Percentiles rank a stretch among this genome's conserved stretches.
Evolutionary conservation across 2,329 filamentous ascomycete genomes (phyloP).

Genomic region (Alternaria angustiovoidea): DNA sequence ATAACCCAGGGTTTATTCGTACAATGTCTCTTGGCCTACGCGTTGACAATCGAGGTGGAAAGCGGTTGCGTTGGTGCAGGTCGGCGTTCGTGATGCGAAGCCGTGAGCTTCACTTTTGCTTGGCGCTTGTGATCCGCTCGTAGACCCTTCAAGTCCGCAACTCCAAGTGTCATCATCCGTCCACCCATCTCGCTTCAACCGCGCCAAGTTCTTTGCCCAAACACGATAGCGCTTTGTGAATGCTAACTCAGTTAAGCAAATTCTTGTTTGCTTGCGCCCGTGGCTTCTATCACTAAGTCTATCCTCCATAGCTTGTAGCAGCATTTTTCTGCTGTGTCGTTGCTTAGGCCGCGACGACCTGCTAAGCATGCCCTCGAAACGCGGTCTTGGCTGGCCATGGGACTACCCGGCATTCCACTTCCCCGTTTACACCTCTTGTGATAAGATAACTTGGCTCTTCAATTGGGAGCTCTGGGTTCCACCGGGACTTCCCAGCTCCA

Average conservation of each 20-base stretch:
- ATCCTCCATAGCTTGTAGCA: no score
- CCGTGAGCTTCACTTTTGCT: constrained; percentile 21
- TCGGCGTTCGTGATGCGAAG: constrained; percentile 16
- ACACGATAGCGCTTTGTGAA: neutral
- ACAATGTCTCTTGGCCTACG: neutral
- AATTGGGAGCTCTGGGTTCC: no score
- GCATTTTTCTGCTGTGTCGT: no score
- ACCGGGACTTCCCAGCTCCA: no score
- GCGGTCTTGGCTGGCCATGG: no score
- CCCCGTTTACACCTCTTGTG: no score
- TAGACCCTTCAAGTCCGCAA: constrained; percentile 1
- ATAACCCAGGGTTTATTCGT: constrained; percentile 9
- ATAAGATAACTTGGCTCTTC: no score
- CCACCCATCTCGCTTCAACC: neutral
- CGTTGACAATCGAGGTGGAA: neutral
- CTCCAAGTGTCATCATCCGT: neutral
- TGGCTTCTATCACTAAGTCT: neutral
- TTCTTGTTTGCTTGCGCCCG: no score
- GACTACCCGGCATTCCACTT: no score
- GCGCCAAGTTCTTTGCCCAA: neutral
- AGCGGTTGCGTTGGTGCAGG: constrained; percentile 1
- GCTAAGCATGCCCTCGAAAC: no score
- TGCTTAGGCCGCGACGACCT: no score
- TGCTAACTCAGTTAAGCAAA: no score
- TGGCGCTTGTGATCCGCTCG: constrained; percentile 12